These are phyloP conservation scores for Phytophthora pluvialis DNA, from an alignment of 352 stramenopile genomes.

Conservation along the genomic window DNA sequence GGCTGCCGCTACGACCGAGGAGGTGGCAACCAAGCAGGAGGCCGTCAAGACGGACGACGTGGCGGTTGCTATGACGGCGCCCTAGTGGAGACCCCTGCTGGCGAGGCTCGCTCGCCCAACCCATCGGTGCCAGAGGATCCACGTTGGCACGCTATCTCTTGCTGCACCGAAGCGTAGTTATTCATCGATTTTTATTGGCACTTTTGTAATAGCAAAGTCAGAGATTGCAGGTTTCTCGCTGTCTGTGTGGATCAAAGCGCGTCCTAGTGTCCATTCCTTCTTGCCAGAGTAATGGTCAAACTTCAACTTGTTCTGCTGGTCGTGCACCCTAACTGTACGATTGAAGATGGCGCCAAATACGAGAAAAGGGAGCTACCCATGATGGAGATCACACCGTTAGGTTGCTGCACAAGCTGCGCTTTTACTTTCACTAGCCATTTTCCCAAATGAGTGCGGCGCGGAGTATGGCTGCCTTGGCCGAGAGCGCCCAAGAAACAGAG, in stretches of 20 bases:
- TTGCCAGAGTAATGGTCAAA: slow-evolving; percentile 23
- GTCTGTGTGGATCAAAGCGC: not conserved
- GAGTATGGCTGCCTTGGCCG: slow-evolving; percentile 40
- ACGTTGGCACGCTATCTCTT: slow-evolving; percentile 37
- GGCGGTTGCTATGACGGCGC: slow-evolving; percentile 22
- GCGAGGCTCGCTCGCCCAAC: slow-evolving; percentile 9
- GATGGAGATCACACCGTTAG: slow-evolving; percentile 10
- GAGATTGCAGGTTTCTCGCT: slow-evolving; percentile 15
- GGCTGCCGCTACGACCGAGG: slow-evolving; percentile 17
- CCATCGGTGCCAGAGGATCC: slow-evolving; percentile 21
- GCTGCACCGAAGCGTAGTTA: slow-evolving; percentile 32
- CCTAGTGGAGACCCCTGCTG: slow-evolving; percentile 5
- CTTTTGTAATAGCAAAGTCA: slow-evolving; percentile 38
- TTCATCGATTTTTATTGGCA: slow-evolving; percentile 38
- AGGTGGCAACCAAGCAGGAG: slow-evolving; percentile 21
- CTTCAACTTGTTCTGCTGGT: slow-evolving; percentile 30
- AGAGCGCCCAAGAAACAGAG: slow-evolving; percentile 39
- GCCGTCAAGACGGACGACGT: slow-evolving; percentile 30
- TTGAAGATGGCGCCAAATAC: slow-evolving; percentile 12
- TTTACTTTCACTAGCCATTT: slow-evolving; percentile 3
- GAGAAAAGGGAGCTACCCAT: slow-evolving; percentile 17
- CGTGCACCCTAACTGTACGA: slow-evolving; percentile 2
- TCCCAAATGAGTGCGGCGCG: slow-evolving; percentile 33
- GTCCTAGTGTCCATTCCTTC: no score
- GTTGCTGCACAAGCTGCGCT: not conserved